Base-by-base conservation (phyloP, 208 protist species). In the Lotmaria passim region DNA sequence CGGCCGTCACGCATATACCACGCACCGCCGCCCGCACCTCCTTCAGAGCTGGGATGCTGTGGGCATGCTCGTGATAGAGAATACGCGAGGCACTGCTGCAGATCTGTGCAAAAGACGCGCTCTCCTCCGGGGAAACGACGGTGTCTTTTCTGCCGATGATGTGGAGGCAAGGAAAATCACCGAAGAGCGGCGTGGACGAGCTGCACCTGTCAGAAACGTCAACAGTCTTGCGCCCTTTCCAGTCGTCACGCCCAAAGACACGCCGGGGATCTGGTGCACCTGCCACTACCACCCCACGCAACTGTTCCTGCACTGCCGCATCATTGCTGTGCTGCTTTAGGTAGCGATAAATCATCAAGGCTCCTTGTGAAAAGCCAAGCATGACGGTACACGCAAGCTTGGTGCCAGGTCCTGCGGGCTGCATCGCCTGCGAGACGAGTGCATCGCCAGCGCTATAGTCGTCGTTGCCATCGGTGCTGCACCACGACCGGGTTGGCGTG, bases 281-380 rank as follows among this genome's bases (percentile, higher is more conserved):
- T n/a, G 83, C 83, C 24, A 96, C 52, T 30, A 96, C 68, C 46
- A 92, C 62, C 58, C 74, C 65, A 36, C 66, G 46, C 60, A 81
- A 53, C 47, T 72, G 69, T 30, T 50, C 41, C 8, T 28, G 17
- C 21, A 61, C 46, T 31, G 59, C 73, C 10, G 47, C 28, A 34
- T 73, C 64, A 19, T 15, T 12, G 36, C 30, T 24, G 57, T 86
- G 83, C 36, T 65, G 80, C 81, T 85, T 78, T 12, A 92, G 65
- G 43, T 78, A 94, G 11, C 88, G 91, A 43, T 76, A 85, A 24
- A 86, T 73, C 69, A 93, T 82, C 51, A 90, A 41, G 2, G 74
- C 83, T 2, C 91, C 91, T 64, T 96, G 91, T 1, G 91, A 96
- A 74, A 96, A 96, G 33, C 91, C 89, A 12, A 96, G 70, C 44